Evolutionary conservation across 768 basidiomycete genomes (phyloP).

Genomic region (Psilocybe tampanensis): DNA sequence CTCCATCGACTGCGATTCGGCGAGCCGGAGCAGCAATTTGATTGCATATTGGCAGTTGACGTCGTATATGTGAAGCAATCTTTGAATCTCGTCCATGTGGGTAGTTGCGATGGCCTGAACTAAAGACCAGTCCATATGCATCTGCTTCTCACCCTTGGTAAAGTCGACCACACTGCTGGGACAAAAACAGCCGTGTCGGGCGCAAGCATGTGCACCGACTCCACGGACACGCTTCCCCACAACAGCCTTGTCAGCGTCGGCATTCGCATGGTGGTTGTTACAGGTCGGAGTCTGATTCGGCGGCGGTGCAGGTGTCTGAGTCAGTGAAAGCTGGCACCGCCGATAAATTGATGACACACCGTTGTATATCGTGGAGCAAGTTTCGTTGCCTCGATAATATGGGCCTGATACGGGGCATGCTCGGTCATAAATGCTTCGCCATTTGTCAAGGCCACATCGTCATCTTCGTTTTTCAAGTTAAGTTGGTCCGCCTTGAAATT

Average conservation of each 20-base stretch:
- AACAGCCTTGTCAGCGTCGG: not conserved
- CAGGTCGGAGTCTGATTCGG: not conserved
- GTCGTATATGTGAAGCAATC: not conserved
- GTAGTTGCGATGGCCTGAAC: not conserved
- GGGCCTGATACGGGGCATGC: not conserved
- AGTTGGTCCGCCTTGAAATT: conserved; percentile 17
- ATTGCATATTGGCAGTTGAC: not conserved
- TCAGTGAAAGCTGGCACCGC: not conserved
- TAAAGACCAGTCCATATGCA: conserved; percentile 16
- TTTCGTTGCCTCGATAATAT: conserved; percentile 2
- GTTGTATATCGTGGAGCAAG: not conserved
- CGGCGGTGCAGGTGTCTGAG: too few species aligned
- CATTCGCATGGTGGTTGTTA: not conserved
- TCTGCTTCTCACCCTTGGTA: conserved; percentile 19
- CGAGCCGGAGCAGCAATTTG: not conserved
- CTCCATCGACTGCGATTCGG: not conserved
- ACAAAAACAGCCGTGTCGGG: conserved; percentile 15
- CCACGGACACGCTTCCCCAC: conserved; percentile 1
- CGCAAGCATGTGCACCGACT: conserved; percentile 15
- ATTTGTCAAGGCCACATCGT: conserved; percentile 10
- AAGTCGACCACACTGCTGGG: conserved; percentile 1
- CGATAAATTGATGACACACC: conserved; percentile 4
- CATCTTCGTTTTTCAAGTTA: not conserved
- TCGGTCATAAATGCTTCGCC: conserved; percentile 18
- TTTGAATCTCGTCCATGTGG: not conserved